Percentiles rank a stretch among this genome's conserved stretches.
Evolutionary conservation across 768 basidiomycete genomes (phyloP).

Genomic region (Sistotremastrum niveocremeum): DNA sequence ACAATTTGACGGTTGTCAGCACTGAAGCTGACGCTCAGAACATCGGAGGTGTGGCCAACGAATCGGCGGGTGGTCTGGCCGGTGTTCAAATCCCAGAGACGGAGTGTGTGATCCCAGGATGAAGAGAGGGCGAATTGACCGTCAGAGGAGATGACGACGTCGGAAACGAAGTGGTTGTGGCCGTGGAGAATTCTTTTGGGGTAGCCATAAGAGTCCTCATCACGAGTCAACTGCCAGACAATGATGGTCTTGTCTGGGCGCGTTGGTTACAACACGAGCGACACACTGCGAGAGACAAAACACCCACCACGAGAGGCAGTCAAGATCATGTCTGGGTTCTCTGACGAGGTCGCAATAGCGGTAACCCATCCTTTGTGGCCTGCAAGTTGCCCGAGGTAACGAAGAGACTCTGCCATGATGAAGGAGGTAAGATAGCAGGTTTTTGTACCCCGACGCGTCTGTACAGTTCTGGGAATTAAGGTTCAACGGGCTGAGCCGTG

Average conservation of each 20-base stretch:
- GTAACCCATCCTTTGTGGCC: constrained; percentile 98
- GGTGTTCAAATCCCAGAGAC: constrained; percentile 99
- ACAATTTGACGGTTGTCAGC: constrained; percentile 99
- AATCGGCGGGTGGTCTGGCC: constrained; percentile 93
- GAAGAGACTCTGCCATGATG: constrained; percentile 71
- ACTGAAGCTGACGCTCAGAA: constrained; percentile 97
- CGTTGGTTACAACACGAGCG: constrained; percentile 12
- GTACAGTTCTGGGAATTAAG: too few relatives aligned
- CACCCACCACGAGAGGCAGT: constrained; percentile 88
- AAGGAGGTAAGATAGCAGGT: constrained; percentile 8
- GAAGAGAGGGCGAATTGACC: constrained; percentile 99
- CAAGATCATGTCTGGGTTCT: constrained; percentile 99
- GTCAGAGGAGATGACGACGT: constrained; percentile 97
- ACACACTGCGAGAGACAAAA: constrained; percentile 13
- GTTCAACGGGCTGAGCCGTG: too few relatives aligned
- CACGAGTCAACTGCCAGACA: constrained; percentile 96
- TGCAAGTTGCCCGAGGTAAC: constrained; percentile 81
- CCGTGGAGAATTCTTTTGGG: constrained; percentile 96
- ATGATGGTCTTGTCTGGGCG: constrained; percentile 95
- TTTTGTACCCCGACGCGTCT: too few relatives aligned
- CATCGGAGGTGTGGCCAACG: constrained; percentile 95
- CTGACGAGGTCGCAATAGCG: constrained; percentile 93
- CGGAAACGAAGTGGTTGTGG: constrained; percentile 99
- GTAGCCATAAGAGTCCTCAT: constrained; percentile 83
- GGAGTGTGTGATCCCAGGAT: constrained; percentile 99